Evolutionary conservation across 2,329 filamentous ascomycete genomes (phyloP), one percentile per base, ranked within the genome.

Genomic region (Furcasterigmium furcatum): DNA sequence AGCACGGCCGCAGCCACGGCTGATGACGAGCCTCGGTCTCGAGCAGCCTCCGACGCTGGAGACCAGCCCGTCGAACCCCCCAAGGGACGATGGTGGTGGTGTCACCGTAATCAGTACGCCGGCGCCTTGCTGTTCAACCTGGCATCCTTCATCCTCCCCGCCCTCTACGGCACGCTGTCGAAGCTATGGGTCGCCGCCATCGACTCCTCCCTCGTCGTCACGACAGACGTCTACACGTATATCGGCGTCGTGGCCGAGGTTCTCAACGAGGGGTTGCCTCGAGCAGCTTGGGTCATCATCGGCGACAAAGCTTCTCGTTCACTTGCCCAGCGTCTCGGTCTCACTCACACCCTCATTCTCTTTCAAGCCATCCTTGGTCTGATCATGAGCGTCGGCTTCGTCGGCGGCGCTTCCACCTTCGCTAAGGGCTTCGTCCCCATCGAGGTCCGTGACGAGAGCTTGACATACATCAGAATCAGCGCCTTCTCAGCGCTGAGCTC

Each of bases 161-260:
- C 84, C 0, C 66, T 89, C 1, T 88, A 88, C 55, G 63, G 65
- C 27, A 89, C 85, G 0, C 72, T 89, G 0, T 77, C 77, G 41
- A 88, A 88, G 56, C 70, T 87, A 16, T 89, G 84, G 85, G 76
- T 89, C 3, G 82, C 84, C 3, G 16, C n/a, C 78, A 82, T 86
- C 46, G 79, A 85, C 59, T 63, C 74, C 1, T 74, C 69, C 9
- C 68, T 79, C 50, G 79, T 87, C 2, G 80, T 77, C 16, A 85
- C 80, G 0, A 85, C 80, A 1, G 82, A 87, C 47, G 68, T 75
- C 1, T 87, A 85, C 61, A 88, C 82, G 0, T 89, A 89, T 59
- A 86, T 89, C 48, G 73, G 77, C 18, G 75, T 82, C 1, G 71
- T 88, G 0, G 78, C 76, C 2, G 82, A 89, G 57, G 83, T 87